Percentiles rank a stretch among this genome's conserved stretches.
Conservation (phyloP, 2,329 filamentous ascomycete species). For the Phaeosphaeria sp. region DNA sequence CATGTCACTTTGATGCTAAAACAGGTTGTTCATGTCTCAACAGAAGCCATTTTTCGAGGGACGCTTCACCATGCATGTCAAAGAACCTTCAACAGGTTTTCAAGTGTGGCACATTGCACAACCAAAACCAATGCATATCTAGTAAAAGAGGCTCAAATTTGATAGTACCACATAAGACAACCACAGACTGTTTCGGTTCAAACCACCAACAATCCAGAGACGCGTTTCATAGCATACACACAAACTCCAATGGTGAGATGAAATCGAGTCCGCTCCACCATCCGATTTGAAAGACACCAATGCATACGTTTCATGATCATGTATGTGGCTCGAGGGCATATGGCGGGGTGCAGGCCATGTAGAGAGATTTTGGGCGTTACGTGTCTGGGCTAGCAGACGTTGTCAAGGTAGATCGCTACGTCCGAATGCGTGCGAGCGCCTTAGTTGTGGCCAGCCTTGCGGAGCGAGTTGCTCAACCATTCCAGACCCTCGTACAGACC, state of each 20-base stretch:
- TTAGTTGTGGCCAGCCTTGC: conserved; percentile 60
- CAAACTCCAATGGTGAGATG: conserved; percentile 47
- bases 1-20: neutral
- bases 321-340: conserved; percentile 24
- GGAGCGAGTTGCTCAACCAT: conserved; percentile 62
- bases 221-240: conserved; percentile 43
- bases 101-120: neutral
- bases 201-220: conserved; percentile 45
- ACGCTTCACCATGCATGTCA: too few relatives aligned
- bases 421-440: conserved; percentile 16
- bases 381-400: conserved; percentile 38
- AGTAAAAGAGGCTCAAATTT: conserved; percentile 48
- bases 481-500: conserved; percentile 98
- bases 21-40: too few relatives aligned
- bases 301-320: conserved; percentile 41
- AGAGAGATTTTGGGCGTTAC: conserved; percentile 30
- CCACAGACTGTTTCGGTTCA: conserved; percentile 42
- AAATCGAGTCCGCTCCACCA: conserved; percentile 45
- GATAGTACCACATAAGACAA: conserved; percentile 46
- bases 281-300: conserved; percentile 43
- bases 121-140: conserved; percentile 12
- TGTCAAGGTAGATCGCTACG: conserved; percentile 32
- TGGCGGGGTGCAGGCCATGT: conserved; percentile 20
- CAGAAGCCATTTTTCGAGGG: too few relatives aligned
- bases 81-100: neutral